Percentiles rank a stretch among this genome's conserved stretches.
Conservation (phyloP, 2,329 filamentous ascomycete species). For the Trichoderma brevicompactum region DNA sequence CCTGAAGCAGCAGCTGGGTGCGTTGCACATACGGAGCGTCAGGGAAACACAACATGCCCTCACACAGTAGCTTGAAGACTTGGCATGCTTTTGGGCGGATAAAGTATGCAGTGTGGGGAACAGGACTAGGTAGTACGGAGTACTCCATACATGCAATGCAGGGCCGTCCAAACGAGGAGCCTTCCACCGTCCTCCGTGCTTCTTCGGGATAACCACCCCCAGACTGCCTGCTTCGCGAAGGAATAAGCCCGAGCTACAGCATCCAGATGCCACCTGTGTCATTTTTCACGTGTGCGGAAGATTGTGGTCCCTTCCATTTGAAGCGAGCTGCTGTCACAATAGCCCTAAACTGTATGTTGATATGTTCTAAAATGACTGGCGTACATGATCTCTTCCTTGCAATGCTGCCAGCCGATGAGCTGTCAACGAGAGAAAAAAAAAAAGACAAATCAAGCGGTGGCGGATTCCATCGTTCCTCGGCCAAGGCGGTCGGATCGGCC, state of each 20-base stretch:
- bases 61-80: conserved; percentile 16
- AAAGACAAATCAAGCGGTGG: conserved; percentile 15
- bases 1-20: background rate
- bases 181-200: conserved; percentile 21
- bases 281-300: conserved; percentile 21
- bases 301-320: conserved; percentile 14
- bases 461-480: conserved; percentile 20
- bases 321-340: conserved; percentile 6
- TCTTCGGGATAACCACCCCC: conserved; percentile 21
- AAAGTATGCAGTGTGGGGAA: conserved; percentile 21
- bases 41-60: conserved; percentile 7
- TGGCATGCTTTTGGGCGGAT: conserved; percentile 17
- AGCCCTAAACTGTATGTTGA: background rate
- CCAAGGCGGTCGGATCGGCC: conserved; percentile 11
- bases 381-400: conserved; percentile 5
- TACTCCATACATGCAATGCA: conserved; percentile 26
- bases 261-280: conserved; percentile 6
- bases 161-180: conserved; percentile 24
- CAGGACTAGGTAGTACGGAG: background rate
- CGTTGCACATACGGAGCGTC: background rate
- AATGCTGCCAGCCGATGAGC: conserved; percentile 5
- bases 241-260: conserved; percentile 19
- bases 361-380: conserved; percentile 1
- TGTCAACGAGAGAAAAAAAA: conserved; percentile 11
- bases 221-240: conserved; percentile 22